Evolutionary conservation across 768 basidiomycete genomes (phyloP).

Genomic region (Fomitopsis serialis): DNA sequence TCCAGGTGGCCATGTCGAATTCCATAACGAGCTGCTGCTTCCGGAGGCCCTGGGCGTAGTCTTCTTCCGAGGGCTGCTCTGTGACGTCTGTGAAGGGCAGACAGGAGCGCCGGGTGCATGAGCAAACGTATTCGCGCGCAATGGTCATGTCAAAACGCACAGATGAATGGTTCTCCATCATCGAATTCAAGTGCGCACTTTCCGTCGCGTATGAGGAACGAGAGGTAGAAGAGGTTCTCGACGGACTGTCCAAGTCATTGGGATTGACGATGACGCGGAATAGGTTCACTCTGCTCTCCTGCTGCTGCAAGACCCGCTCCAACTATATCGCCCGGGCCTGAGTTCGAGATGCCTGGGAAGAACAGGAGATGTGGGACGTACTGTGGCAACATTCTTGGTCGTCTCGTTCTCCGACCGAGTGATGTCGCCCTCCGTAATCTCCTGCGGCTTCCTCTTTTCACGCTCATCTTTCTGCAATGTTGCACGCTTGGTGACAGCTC

Average conservation of each 20-base stretch:
- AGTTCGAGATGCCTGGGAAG: background rate
- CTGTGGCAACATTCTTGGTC: slow-evolving; percentile 74
- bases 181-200: slow-evolving; percentile 68
- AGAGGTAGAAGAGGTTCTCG: slow-evolving; percentile 94
- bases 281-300: slow-evolving; percentile 57
- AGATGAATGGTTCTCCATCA: slow-evolving; percentile 69
- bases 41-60: slow-evolving; percentile 56
- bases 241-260: slow-evolving; percentile 85
- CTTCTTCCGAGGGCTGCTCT: slow-evolving; percentile 56
- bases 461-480: slow-evolving; percentile 70
- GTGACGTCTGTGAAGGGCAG: slow-evolving; percentile 43
- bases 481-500: slow-evolving; percentile 51
- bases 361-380: slow-evolving; percentile 29
- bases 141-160: slow-evolving; percentile 34
- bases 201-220: slow-evolving; percentile 87
- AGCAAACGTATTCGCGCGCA: background rate
- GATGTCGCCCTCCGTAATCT: slow-evolving; percentile 81
- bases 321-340: slow-evolving; percentile 39
- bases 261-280: slow-evolving; percentile 91
- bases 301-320: slow-evolving; percentile 46
- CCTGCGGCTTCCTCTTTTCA: slow-evolving; percentile 66
- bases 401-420: slow-evolving; percentile 84
- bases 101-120: background rate
- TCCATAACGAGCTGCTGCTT: slow-evolving; percentile 89
- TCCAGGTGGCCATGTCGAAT: slow-evolving; percentile 87